Conservation (phyloP, 176 grass and related monocot genomes). For the Carex littledalei region DNA sequence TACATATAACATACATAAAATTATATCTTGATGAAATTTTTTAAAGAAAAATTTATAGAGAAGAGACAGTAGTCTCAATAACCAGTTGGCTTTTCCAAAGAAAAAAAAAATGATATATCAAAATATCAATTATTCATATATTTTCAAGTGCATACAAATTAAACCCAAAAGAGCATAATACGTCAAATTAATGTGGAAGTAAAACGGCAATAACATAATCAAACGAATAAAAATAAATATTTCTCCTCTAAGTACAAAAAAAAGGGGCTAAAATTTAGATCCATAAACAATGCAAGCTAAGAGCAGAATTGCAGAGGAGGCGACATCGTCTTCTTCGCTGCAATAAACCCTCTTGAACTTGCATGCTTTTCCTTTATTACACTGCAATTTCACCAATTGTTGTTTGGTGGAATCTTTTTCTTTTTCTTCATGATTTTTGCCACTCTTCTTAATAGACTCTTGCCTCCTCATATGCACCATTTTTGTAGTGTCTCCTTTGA, state of each 20-base stretch:
- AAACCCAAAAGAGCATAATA: not conserved
- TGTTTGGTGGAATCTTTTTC: conserved; percentile 5
- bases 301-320: conserved; percentile 66
- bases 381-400: conserved; percentile 41
- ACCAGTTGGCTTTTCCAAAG: not conserved
- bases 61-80: not conserved
- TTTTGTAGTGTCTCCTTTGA: not conserved
- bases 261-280: conserved; percentile 22
- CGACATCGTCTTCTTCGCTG: conserved; percentile 66
- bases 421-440: not conserved
- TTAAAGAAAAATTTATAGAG: not conserved
- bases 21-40: not conserved
- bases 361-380: conserved; percentile 66
- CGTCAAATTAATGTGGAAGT: not conserved
- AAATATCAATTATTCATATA: conserved; percentile 2
- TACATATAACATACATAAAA: not conserved
- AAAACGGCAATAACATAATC: not conserved
- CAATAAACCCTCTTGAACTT: conserved; percentile 90
- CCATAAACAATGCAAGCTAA: conserved; percentile 68
- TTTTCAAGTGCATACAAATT: not conserved
- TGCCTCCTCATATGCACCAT: conserved; percentile 28
- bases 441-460: not conserved
- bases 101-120: not conserved
- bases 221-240: not conserved
- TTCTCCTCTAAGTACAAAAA: not conserved